phyloP scores from a whole-genome alignment of 192 early-diverging fungal genomes.

The Powellomyces hirtus region DNA sequence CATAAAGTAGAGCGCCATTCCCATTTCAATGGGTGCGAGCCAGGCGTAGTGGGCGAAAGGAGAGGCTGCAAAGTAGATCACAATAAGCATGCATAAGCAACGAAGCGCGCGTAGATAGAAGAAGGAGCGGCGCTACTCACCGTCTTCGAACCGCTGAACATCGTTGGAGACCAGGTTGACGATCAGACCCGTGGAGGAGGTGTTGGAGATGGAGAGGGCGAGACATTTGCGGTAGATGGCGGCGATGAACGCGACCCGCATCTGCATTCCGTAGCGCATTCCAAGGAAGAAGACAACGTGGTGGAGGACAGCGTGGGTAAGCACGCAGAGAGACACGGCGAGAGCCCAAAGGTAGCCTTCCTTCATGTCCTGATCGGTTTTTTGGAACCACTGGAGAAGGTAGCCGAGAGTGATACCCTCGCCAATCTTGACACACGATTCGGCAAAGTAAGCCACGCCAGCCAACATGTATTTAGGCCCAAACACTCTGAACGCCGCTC shows the following conservation, averaged over 20 bases:
- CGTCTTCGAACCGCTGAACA: conserved; percentile 55
- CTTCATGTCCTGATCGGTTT: neutral
- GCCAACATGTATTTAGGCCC: conserved; percentile 14
- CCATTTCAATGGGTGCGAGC: conserved; percentile 44
- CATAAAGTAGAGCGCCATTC: conserved; percentile 41
- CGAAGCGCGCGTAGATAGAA: too few species aligned
- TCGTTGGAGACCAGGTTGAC: conserved; percentile 51
- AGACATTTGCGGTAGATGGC: conserved; percentile 49
- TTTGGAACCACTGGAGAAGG: conserved; percentile 50
- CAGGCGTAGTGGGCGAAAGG: conserved; percentile 46
- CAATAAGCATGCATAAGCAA: too few species aligned
- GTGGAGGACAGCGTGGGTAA: conserved; percentile 30
- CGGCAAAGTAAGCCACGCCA: conserved; percentile 33
- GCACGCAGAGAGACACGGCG: conserved; percentile 20
- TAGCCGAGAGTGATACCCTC: conserved; percentile 37
- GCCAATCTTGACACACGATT: conserved; percentile 37
- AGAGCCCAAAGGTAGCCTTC: conserved; percentile 34
- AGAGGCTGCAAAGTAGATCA: too few species aligned
- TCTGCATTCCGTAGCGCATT: conserved; percentile 47
- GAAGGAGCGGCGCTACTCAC: too few species aligned
- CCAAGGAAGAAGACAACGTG: conserved; percentile 23
- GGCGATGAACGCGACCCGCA: conserved; percentile 43
- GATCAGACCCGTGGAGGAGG: conserved; percentile 44
- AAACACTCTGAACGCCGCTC: conserved; percentile 34
- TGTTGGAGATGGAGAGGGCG: conserved; percentile 38